Percentiles rank a stretch among this genome's conserved stretches.
Evolutionary conservation across 805 yeast genomes (phyloP).

Genomic region (Candida ascalaphidarum): DNA sequence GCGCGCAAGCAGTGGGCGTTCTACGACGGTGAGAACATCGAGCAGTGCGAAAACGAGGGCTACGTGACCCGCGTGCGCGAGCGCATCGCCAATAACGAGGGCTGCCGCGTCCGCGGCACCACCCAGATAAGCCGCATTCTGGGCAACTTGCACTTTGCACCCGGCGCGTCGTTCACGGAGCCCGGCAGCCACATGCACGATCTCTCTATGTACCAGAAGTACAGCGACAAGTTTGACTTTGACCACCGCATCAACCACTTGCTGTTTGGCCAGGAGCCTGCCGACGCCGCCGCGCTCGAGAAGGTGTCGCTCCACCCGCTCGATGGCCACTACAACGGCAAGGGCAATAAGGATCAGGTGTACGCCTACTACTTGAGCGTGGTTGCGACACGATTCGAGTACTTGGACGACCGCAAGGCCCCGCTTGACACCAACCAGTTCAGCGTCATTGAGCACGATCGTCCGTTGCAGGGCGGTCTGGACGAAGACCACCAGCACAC

Average conservation of each 20-base stretch:
- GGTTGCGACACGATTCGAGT: constrained; percentile 82
- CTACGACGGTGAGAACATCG: constrained; percentile 77
- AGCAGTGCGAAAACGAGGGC: constrained; percentile 87
- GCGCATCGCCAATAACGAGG: constrained; percentile 54
- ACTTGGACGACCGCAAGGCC: constrained; percentile 37
- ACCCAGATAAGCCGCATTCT: constrained; percentile 76
- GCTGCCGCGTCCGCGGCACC: constrained; percentile 79
- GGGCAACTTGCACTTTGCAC: constrained; percentile 93
- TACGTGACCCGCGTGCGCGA: constrained; percentile 57
- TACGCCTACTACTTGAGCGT: constrained; percentile 80
- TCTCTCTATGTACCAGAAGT: constrained; percentile 56
- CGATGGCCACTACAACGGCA: constrained; percentile 39
- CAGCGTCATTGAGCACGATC: constrained; percentile 78
- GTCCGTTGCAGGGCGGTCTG: constrained; percentile 79
- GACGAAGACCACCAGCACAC: constrained; percentile 91
- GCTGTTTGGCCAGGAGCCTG: constrained; percentile 58
- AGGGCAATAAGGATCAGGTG: constrained; percentile 48
- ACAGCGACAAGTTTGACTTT: constrained; percentile 55
- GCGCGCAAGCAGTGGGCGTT: constrained; percentile 78
- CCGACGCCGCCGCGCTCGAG: constrained; percentile 16
- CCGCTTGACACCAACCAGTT: constrained; percentile 79
- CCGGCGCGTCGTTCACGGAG: constrained; percentile 68
- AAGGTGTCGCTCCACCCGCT: constrained; percentile 53
- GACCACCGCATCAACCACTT: constrained; percentile 74
- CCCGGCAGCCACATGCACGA: constrained; percentile 75